Percentiles rank a stretch among this genome's conserved stretches.
Evolutionary conservation across 2,329 filamentous ascomycete species (phyloP).

Genomic region (Epichloe uncinata): DNA sequence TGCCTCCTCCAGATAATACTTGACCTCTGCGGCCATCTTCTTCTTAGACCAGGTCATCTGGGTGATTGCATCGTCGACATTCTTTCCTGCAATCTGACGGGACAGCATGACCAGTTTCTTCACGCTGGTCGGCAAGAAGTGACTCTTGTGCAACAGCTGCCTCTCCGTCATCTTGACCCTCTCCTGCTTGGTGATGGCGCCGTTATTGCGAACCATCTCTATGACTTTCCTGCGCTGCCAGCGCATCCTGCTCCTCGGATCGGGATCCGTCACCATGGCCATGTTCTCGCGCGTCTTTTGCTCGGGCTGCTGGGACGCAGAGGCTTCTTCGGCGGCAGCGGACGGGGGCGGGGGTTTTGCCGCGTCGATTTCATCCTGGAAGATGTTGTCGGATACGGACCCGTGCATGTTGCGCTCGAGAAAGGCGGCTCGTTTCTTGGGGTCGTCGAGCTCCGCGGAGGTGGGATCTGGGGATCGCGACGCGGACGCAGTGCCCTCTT

Average conservation of each 20-base stretch:
- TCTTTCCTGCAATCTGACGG: constrained; percentile 82
- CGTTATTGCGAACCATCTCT: constrained; percentile 53
- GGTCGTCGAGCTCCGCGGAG: constrained; percentile 26
- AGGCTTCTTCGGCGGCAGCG: constrained; percentile 5
- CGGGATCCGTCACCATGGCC: constrained; percentile 57
- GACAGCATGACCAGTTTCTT: constrained; percentile 88
- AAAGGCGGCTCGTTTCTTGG: constrained; percentile 28
- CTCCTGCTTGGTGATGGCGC: constrained; percentile 41
- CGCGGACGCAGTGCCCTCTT: constrained; percentile 18
- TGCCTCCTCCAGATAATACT: constrained; percentile 67
- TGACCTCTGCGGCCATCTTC: constrained; percentile 71
- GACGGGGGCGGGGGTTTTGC: constrained; percentile 13
- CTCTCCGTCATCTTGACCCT: constrained; percentile 53
- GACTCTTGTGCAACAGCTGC: constrained; percentile 44
- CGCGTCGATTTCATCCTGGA: constrained; percentile 44
- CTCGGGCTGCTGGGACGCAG: constrained; percentile 16
- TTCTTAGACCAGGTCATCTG: constrained; percentile 97
- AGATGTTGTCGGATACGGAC: constrained; percentile 42
- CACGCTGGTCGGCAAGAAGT: constrained; percentile 66
- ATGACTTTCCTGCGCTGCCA: constrained; percentile 82
- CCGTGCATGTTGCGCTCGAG: constrained; percentile 26
- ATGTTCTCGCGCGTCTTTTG: constrained; percentile 36
- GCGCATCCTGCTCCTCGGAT: constrained; percentile 53
- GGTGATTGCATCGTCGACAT: constrained; percentile 80
- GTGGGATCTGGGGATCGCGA: constrained; percentile 12